Evolutionary conservation across 768 basidiomycete species (phyloP).

Genomic region (Pholiota microspora): DNA sequence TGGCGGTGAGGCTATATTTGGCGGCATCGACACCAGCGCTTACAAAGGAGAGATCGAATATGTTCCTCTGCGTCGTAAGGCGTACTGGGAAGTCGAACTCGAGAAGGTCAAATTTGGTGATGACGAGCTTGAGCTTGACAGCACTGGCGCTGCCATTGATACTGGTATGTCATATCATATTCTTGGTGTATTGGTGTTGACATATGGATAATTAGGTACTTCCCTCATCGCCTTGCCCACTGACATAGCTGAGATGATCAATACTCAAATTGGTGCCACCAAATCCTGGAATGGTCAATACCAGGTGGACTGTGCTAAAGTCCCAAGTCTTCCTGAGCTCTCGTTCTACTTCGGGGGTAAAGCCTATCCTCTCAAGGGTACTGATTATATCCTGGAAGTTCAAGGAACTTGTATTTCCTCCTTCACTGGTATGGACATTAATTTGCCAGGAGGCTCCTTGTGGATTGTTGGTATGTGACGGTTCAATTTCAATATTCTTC

Average conservation of each 20-base stretch:
- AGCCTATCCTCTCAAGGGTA: constrained; percentile 73
- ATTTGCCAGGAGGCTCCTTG: constrained; percentile 71
- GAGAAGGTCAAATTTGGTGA: constrained; percentile 82
- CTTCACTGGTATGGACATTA: constrained; percentile 91
- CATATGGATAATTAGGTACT: constrained; percentile 54
- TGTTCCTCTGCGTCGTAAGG: constrained; percentile 90
- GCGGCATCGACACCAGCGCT: constrained; percentile 77
- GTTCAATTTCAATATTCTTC: too few relatives aligned
- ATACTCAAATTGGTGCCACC: constrained; percentile 90
- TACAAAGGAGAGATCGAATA: constrained; percentile 83
- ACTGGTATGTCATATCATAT: constrained; percentile 49
- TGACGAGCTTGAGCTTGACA: constrained; percentile 86
- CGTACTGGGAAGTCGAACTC: constrained; percentile 98
- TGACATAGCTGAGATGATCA: constrained; percentile 97
- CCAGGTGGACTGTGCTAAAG: constrained; percentile 82
- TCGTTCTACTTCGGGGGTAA: constrained; percentile 82
- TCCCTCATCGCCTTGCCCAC: constrained; percentile 91
- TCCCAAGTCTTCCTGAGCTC: constrained; percentile 81
- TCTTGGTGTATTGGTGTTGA: background rate
- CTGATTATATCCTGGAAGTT: constrained; percentile 88
- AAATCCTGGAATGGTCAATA: constrained; percentile 97
- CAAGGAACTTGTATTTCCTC: constrained; percentile 92
- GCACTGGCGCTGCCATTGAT: constrained; percentile 91
- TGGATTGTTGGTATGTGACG: constrained; percentile 82
- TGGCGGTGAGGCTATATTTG: constrained; percentile 89